These are phyloP conservation scores for Microbotryum saponariae DNA, from an alignment of 1,284 basidiomycete species.

Conservation along the genomic window DNA sequence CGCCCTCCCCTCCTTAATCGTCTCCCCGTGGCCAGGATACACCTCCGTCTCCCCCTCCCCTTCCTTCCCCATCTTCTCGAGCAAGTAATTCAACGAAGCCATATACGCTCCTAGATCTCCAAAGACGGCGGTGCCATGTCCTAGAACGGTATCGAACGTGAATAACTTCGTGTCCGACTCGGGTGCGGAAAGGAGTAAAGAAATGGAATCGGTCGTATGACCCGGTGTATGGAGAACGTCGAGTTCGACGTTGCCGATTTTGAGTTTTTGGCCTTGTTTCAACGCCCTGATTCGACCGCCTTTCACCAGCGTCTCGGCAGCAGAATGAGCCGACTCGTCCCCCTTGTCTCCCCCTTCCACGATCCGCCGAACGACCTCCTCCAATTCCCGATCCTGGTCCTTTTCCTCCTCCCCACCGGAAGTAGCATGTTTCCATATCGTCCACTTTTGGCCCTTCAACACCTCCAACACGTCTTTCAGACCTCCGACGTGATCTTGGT, in stretches of 20 bases:
- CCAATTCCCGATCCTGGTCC: background rate
- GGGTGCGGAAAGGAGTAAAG: conserved; percentile 9
- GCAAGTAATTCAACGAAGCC: conserved; percentile 56
- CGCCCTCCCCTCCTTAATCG: conserved; percentile 53
- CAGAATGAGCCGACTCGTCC: background rate
- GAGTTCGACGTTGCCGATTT: conserved; percentile 36
- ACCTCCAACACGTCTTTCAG: conserved; percentile 62
- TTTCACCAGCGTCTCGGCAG: conserved; percentile 33
- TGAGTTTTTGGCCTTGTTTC: conserved; percentile 46
- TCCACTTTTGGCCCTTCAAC: conserved; percentile 41
- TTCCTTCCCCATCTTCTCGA: conserved; percentile 35
- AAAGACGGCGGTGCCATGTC: conserved; percentile 84
- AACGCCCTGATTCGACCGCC: conserved; percentile 19
- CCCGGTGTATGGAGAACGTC: conserved; percentile 75
- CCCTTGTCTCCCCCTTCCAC: background rate
- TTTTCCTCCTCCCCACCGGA: no score
- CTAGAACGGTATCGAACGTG: conserved; percentile 85
- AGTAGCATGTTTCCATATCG: no score
- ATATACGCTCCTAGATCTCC: conserved; percentile 73
- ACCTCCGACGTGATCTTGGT: conserved; percentile 77
- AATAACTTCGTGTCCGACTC: conserved; percentile 51
- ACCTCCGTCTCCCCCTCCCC: conserved; percentile 44
- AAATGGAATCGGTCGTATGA: conserved; percentile 81
- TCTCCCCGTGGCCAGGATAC: conserved; percentile 83
- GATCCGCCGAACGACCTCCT: background rate